These are phyloP conservation scores for Fusarium sp. DNA, from an alignment of 2,329 filamentous ascomycete species.

Conservation along the genomic window DNA sequence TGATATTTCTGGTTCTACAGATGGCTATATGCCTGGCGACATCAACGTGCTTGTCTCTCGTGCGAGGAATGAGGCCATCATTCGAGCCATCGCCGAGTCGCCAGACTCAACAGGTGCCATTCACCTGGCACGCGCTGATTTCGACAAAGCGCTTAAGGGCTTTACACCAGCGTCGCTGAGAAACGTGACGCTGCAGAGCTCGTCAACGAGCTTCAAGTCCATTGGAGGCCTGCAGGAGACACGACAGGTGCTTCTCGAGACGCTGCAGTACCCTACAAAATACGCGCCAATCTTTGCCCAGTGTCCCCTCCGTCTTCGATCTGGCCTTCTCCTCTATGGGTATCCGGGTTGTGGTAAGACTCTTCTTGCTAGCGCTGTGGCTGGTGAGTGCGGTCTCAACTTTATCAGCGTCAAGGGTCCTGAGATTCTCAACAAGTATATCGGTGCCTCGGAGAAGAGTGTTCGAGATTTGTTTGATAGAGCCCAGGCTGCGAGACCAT, in stretches of 20 bases:
- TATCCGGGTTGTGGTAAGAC: constrained; percentile 98
- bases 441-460: constrained; percentile 95
- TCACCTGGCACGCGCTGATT: constrained; percentile 79
- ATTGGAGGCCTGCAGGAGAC: constrained; percentile 92
- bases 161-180: constrained; percentile 96
- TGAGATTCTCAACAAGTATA: constrained; percentile 99
- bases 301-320: constrained; percentile 93
- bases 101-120: constrained; percentile 65
- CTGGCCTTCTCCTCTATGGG: constrained; percentile 91
- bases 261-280: constrained; percentile 95
- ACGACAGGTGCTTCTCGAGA: constrained; percentile 91
- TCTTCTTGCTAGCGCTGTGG: constrained; percentile 93
- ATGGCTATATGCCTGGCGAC: constrained; percentile 98
- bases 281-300: constrained; percentile 98
- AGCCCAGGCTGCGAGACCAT: constrained; percentile 89
- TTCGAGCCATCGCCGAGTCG: constrained; percentile 77
- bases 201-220: constrained; percentile 89
- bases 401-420: constrained; percentile 99
- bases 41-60: constrained; percentile 86
- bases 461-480: constrained; percentile 96
- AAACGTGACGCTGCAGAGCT: constrained; percentile 93
- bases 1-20: constrained; percentile 91
- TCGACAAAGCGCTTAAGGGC: constrained; percentile 85
- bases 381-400: constrained; percentile 96
- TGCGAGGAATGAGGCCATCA: constrained; percentile 91